Percentiles rank a stretch among this genome's conserved stretches.
These are phyloP conservation scores for Pythium aquatile DNA, from an alignment of 352 stramenopile genomes.

Conservation along the genomic window DNA sequence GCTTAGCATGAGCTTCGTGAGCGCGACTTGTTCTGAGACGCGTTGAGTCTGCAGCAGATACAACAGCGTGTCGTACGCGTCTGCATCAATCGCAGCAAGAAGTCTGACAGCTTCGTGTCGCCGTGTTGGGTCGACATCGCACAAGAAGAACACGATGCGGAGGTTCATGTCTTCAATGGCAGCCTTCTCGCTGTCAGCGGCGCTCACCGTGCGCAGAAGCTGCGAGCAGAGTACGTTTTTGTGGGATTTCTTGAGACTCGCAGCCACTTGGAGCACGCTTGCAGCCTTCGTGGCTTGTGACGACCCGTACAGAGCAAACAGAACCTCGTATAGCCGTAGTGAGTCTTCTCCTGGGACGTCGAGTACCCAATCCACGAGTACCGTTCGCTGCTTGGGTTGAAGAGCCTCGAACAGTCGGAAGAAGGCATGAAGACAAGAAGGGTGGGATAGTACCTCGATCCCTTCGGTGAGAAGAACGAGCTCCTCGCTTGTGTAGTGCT, in stretches of 20 bases:
- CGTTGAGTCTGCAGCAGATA: slow-evolving; percentile 56
- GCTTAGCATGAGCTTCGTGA: slow-evolving; percentile 63
- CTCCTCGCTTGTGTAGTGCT: slow-evolving; percentile 32
- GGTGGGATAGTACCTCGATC: slow-evolving; percentile 34
- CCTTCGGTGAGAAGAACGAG: slow-evolving; percentile 39
- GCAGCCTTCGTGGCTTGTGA: slow-evolving; percentile 9
- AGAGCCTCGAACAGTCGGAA: slow-evolving; percentile 39
- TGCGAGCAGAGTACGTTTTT: slow-evolving; percentile 36
- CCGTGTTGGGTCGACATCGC: slow-evolving; percentile 31
- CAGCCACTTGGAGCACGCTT: slow-evolving; percentile 45
- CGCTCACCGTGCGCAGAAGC: background rate
- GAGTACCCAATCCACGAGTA: slow-evolving; percentile 42
- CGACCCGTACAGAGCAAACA: slow-evolving; percentile 29
- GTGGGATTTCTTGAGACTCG: slow-evolving; percentile 35
- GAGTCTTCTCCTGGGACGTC: slow-evolving; percentile 41
- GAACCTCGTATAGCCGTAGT: slow-evolving; percentile 38
- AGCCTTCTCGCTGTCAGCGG: background rate
- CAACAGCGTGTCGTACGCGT: slow-evolving; percentile 37
- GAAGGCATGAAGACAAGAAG: slow-evolving; percentile 32
- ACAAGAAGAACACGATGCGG: slow-evolving; percentile 47
- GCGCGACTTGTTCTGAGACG: slow-evolving; percentile 49
- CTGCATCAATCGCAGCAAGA: slow-evolving; percentile 34
- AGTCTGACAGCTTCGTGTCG: slow-evolving; percentile 54
- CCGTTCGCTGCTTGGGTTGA: slow-evolving; percentile 23
- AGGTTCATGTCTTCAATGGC: slow-evolving; percentile 18